These are phyloP conservation scores for Zymoseptoria crescenta DNA, from an alignment of 2,329 filamentous ascomycete species.

Conservation along the genomic window DNA sequence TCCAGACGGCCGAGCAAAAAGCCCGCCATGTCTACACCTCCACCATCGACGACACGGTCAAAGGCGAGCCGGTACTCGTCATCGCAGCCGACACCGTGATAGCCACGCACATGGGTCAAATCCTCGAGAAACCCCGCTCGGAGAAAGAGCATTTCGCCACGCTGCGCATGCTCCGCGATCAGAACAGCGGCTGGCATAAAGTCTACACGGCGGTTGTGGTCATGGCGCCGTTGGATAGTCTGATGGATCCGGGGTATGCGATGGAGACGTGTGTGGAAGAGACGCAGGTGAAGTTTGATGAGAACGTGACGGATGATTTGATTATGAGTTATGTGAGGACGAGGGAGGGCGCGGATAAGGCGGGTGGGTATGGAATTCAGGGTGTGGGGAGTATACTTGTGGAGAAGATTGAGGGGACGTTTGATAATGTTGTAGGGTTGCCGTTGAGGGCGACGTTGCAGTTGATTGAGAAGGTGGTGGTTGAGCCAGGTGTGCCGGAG, in stretches of 20 bases:
- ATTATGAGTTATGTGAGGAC: constrained; percentile 73
- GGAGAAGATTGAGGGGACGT: constrained; percentile 78
- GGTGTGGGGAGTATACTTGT: constrained; percentile 79
- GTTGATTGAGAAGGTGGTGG: constrained; percentile 79
- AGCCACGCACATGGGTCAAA: constrained; percentile 63
- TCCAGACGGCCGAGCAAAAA: constrained; percentile 78
- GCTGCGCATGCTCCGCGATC: constrained; percentile 74
- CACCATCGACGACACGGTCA: constrained; percentile 48
- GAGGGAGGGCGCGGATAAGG: constrained; percentile 89
- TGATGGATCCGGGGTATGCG: constrained; percentile 76
- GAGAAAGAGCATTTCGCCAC: constrained; percentile 77
- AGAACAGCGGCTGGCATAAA: constrained; percentile 54
- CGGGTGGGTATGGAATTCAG: constrained; percentile 91
- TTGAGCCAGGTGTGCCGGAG: constrained; percentile 57
- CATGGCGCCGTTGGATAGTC: constrained; percentile 75
- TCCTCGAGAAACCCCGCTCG: constrained; percentile 83
- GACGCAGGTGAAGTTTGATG: constrained; percentile 81
- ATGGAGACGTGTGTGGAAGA: constrained; percentile 78
- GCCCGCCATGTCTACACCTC: constrained; percentile 62
- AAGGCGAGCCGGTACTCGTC: constrained; percentile 39
- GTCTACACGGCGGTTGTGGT: constrained; percentile 79
- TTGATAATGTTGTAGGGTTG: constrained; percentile 90
- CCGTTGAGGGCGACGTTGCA: constrained; percentile 70
- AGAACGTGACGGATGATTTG: constrained; percentile 65
- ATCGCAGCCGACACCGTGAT: constrained; percentile 48